Conservation (phyloP, 2,329 filamentous ascomycete species). For the Fusarium graminum region DNA sequence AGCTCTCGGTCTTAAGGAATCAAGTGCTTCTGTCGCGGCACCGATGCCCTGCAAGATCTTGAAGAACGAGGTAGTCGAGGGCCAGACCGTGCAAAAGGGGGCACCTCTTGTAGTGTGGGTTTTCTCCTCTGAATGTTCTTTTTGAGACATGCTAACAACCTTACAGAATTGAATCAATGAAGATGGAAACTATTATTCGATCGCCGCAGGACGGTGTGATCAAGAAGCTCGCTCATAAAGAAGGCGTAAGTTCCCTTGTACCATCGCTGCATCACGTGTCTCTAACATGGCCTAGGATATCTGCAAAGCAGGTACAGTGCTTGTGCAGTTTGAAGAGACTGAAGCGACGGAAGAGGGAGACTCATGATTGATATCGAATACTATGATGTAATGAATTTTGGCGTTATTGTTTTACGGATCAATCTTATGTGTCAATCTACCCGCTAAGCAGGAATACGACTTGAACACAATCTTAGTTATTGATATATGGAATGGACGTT, state of each 20-base stretch:
- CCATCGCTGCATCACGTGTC: not conserved
- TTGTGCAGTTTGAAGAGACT: constrained; percentile 77
- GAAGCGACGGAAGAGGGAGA: constrained; percentile 50
- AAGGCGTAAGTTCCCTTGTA: constrained; percentile 70
- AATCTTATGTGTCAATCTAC: constrained; percentile 31
- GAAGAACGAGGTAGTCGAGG: constrained; percentile 86
- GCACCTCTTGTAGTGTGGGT: constrained; percentile 85
- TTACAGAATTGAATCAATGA: constrained; percentile 83
- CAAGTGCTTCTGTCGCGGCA: constrained; percentile 83
- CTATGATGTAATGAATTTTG: constrained; percentile 23
- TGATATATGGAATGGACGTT: not conserved
- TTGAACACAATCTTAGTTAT: not conserved
- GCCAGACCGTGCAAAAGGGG: constrained; percentile 85
- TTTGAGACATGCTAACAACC: constrained; percentile 46
- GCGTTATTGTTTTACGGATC: constrained; percentile 31
- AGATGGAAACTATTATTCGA: constrained; percentile 88
- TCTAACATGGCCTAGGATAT: constrained; percentile 69
- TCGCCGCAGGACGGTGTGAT: constrained; percentile 80
- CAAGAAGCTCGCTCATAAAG: constrained; percentile 78
- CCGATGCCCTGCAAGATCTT: constrained; percentile 99
- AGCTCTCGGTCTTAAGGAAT: constrained; percentile 85
- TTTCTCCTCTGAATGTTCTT: constrained; percentile 42
- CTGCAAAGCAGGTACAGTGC: constrained; percentile 80
- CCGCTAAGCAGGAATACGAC: constrained; percentile 20
- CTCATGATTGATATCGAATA: constrained; percentile 33